Base-by-base conservation (phyloP, 2,329 filamentous ascomycete species). In the Curvularia eragrostidis region DNA sequence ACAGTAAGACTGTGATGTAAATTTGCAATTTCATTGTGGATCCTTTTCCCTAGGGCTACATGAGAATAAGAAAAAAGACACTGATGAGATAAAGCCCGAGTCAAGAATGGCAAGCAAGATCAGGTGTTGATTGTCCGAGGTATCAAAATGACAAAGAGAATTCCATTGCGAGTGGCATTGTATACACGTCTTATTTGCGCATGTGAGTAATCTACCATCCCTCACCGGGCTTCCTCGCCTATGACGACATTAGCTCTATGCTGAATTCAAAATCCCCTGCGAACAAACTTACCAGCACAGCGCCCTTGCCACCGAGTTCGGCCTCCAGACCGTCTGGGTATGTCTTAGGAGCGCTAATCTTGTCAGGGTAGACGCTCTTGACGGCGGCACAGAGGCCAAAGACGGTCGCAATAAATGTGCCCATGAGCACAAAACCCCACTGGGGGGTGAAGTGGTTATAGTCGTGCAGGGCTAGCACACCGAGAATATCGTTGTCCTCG, bases 401-500 rank as follows among this genome's bases (percentile, higher is more conserved):
- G 23, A 81, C 76, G 18, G 71, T 72, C 5, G 68, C 78, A 24
- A 81, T 65, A 57, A 82, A 82, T 21, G 75, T 75, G 54, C 79
- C 79, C 28, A 81, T 53, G 51, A 82, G 66, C 10, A 97, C 87
- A 30, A 85, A 80, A 58, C 88, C 91, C 77, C 89, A 93, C 63
- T 86, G 85, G 15, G 93, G 82, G 48, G 85, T 89, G 72, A 87
- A 85, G 84, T 95, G 94, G 54, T 88, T 95, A 82, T 99, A 98
- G 71, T 93, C 89, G 77, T 95, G 88, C 2, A 92, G 87, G 49
- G 91, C 90, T 80, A 99, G 94, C 64, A 97, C 89, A 69, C 93
- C 93, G 56, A 98, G 84, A 56, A 93, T 85, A 77, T 99, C 96
- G 79, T 97, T 90, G 78, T 99, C 95, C 80, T 99, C 96, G 79